Conservation (phyloP, 116 monocot genomes). For the Trichopus zeylanicus region DNA sequence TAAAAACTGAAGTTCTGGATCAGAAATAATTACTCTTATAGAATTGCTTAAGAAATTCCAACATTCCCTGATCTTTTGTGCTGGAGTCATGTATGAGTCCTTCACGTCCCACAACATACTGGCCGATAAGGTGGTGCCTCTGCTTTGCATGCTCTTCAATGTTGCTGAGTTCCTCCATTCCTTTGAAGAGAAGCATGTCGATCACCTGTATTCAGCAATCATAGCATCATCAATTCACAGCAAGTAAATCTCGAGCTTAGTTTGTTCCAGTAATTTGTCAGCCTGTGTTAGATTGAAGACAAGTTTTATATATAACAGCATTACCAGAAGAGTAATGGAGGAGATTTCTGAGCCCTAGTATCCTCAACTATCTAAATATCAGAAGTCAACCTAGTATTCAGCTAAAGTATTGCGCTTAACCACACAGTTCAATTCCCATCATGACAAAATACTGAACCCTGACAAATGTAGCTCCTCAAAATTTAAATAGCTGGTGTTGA, state of each 20-base stretch:
- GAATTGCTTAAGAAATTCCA: slow-evolving; percentile 81
- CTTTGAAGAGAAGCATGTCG: slow-evolving; percentile 96
- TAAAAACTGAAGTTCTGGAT: not conserved
- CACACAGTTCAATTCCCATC: too few relatives aligned
- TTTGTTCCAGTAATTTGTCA: too few relatives aligned
- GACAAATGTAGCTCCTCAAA: too few relatives aligned
- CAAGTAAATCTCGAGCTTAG: not conserved
- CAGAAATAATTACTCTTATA: slow-evolving; percentile 88
- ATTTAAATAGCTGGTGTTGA: too few relatives aligned
- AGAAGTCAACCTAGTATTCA: too few relatives aligned
- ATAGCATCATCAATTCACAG: not conserved
- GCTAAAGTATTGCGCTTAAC: too few relatives aligned
- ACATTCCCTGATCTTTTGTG: slow-evolving; percentile 47
- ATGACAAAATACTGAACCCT: too few relatives aligned
- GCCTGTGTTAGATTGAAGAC: too few relatives aligned
- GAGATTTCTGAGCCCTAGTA: too few relatives aligned
- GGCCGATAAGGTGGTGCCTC: slow-evolving; percentile 88
- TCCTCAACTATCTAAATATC: too few relatives aligned
- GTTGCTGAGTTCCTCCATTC: slow-evolving; percentile 77
- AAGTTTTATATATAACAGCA: too few relatives aligned
- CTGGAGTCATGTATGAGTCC: slow-evolving; percentile 36
- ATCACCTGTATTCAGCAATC: slow-evolving; percentile 51
- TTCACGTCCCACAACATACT: slow-evolving; percentile 66
- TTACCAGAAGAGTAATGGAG: too few relatives aligned
- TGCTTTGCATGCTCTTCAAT: slow-evolving; percentile 85